Percentiles rank a stretch among this genome's conserved stretches.
These are phyloP conservation scores for Saturnispora galanensis DNA, from an alignment of 805 yeast species.

Conservation along the genomic window DNA sequence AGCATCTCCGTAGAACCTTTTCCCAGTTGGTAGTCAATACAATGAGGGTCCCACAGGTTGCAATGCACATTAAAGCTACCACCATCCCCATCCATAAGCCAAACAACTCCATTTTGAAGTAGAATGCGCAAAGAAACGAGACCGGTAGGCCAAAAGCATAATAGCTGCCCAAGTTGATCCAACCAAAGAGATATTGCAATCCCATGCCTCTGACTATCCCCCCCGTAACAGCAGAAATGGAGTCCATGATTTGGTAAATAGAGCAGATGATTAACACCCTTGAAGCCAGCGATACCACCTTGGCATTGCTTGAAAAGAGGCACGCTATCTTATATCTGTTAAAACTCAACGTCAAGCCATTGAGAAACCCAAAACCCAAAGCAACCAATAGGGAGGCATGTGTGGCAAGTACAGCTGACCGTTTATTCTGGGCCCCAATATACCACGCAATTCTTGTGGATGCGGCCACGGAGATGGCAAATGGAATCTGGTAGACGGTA, in stretches of 20 bases:
- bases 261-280: conserved; percentile 54
- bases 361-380: conserved; percentile 30
- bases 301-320: conserved; percentile 52
- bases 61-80: conserved; percentile 41
- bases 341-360: conserved; percentile 36
- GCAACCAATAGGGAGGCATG: conserved; percentile 30
- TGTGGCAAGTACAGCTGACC: conserved; percentile 31
- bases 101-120: conserved; percentile 36
- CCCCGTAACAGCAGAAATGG: conserved; percentile 60
- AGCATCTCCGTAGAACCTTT: conserved; percentile 21
- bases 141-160: conserved; percentile 56
- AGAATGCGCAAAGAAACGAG: conserved; percentile 44
- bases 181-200: conserved; percentile 54
- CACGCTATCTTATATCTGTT: conserved; percentile 35
- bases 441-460: conserved; percentile 50
- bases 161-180: conserved; percentile 46
- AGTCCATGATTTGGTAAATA: conserved; percentile 60
- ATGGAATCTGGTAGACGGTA: conserved; percentile 46
- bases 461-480: conserved; percentile 49
- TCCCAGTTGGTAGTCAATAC: conserved; percentile 26
- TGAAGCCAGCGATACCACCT: conserved; percentile 42
- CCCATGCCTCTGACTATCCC: conserved; percentile 78
- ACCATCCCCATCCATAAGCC: conserved; percentile 62
- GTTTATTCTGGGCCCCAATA: conserved; percentile 32
- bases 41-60: conserved; percentile 32